These are phyloP conservation scores for Boletus sp. DNA, from an alignment of 1,284 basidiomycete species.

Conservation along the genomic window DNA sequence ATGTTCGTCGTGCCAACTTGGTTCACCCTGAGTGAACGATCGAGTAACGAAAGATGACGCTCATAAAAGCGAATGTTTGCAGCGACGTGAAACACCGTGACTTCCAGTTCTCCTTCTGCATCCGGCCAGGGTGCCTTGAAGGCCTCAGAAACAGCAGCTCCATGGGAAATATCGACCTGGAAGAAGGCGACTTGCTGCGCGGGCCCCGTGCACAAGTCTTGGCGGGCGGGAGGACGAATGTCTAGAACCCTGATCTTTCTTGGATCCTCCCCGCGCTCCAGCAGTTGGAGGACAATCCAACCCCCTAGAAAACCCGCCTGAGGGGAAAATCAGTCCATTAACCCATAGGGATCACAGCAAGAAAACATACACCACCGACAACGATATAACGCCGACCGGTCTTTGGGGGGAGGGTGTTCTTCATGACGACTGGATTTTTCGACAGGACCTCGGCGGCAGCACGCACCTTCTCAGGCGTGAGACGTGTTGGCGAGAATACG, in stretches of 20 bases:
- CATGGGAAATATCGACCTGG: conserved; percentile 54
- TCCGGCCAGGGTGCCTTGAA: conserved; percentile 63
- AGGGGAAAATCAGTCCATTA: conserved; percentile 1
- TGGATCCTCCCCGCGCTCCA: conserved; percentile 67
- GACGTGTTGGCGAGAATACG: conserved; percentile 45
- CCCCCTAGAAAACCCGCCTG: conserved; percentile 71
- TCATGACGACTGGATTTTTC: conserved; percentile 32
- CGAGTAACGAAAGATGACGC: conserved; percentile 46
- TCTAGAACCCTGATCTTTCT: conserved; percentile 63
- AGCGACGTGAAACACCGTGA: conserved; percentile 70
- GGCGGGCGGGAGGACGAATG: conserved; percentile 51
- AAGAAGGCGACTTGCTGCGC: conserved; percentile 53
- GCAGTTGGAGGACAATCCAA: conserved; percentile 66
- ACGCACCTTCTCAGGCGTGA: conserved; percentile 39
- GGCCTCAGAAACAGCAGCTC: conserved; percentile 48
- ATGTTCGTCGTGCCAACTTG: conserved; percentile 62
- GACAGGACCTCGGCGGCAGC: conserved; percentile 36
- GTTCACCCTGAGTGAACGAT: conserved; percentile 57
- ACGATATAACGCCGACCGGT: conserved; percentile 57
- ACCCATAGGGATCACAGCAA: neutral
- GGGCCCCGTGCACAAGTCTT: conserved; percentile 48
- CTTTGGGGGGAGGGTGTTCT: conserved; percentile 41
- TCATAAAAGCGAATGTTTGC: conserved; percentile 76
- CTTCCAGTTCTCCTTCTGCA: conserved; percentile 24
- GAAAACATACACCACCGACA: conserved; percentile 46